Conservation (phyloP, 2,329 filamentous ascomycete genomes). For the Bipolaris zeicola region DNA sequence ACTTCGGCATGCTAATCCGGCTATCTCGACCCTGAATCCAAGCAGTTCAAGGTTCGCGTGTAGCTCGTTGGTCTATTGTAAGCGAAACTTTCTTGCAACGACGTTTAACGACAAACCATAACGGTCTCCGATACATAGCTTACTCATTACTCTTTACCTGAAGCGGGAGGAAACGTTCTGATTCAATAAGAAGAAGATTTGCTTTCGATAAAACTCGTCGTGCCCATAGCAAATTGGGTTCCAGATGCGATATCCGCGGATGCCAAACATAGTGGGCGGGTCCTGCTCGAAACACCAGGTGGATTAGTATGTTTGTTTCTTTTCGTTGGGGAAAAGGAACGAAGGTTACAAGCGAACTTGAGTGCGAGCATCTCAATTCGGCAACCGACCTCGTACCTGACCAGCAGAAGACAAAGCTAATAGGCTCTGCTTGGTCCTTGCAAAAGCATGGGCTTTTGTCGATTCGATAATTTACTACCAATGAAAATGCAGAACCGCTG, state of each 20-base stretch:
- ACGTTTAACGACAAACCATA: background rate
- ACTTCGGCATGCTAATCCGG: background rate
- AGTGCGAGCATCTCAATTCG: background rate
- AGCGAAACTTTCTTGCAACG: background rate
- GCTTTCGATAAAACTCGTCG: too few relatives aligned
- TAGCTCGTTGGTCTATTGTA: background rate
- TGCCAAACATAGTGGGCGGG: conserved; percentile 7
- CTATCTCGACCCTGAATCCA: background rate
- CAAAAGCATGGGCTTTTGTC: background rate
- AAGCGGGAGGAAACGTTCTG: too few relatives aligned
- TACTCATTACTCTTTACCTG: too few relatives aligned
- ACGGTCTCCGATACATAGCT: background rate
- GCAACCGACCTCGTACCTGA: background rate
- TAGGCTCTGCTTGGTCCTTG: background rate
- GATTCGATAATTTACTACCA: background rate
- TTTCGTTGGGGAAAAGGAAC: background rate
- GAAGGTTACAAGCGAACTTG: background rate
- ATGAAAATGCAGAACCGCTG: background rate
- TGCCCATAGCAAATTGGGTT: conserved; percentile 1
- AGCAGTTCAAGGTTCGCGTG: background rate
- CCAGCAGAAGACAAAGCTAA: background rate
- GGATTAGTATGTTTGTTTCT: background rate
- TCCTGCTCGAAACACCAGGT: background rate
- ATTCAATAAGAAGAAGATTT: too few relatives aligned
- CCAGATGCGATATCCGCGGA: background rate